Evolutionary conservation across 1,139 yeast species (phyloP), one percentile per base, ranked within the genome.

Genomic region (Pichia sp.): DNA sequence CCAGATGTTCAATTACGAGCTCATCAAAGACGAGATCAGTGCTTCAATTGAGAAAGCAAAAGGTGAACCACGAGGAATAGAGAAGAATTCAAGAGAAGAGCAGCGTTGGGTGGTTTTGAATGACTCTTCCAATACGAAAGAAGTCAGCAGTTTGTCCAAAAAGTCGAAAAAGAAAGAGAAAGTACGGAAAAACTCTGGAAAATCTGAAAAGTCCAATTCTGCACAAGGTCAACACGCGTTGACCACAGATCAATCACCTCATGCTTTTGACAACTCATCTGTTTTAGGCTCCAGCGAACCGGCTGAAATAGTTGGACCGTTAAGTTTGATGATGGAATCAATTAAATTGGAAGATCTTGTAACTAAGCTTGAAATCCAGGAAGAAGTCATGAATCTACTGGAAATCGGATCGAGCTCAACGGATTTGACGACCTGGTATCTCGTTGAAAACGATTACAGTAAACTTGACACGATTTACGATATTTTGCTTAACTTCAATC

Each of bases 401-500:
- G 26, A 34, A 34, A 34, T 7, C 36, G n/a, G 11, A 31, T 8
- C 9, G 9, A 31, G 33, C 7, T 8, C 7, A 10, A 31, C 33
- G 2, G 33, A 31, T 31, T 7, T 31, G 33, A 31, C 33, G 10
- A 31, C 7, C 10, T 42, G 43, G 28, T 52, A 49, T 37, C 45
- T 50, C 9, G 38, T 35, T 4, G 44, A 47, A 38, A 52, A 55
- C 36, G 42, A 56, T 1, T 56, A 58, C 10, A 57, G 62, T 39
- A 55, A 61, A 33, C 41, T 55, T 3, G 54, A 53, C 29, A 54
- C 70, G 2, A 51, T 71, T 36, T 55, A 62, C 28, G 68, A 64
- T 33, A 54, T 71, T 5, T 56, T 70, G 37, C 26, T 53, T 43
- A 41, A 59, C 55, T 37, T 44, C 33, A 35, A 43, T 42, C 27